Conservation (phyloP, 768 basidiomycete species). For the Hericium coralloides region DNA sequence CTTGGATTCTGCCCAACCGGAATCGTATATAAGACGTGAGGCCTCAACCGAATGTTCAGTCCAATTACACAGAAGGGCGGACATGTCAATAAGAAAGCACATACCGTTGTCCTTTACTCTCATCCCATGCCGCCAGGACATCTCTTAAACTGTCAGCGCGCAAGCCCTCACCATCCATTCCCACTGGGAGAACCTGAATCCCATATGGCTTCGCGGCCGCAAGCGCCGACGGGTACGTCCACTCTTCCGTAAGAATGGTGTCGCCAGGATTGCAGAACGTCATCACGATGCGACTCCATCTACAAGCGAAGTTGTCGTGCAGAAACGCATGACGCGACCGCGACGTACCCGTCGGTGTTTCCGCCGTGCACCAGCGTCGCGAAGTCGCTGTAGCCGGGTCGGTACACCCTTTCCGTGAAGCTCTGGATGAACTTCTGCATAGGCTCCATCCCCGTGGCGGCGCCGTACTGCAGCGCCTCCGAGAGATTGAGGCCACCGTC, state of each 20-base stretch:
- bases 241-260: slow-evolving; percentile 51
- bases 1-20: slow-evolving; percentile 85
- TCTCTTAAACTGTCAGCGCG: slow-evolving; percentile 47
- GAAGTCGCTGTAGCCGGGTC: slow-evolving; percentile 55
- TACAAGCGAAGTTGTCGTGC: not conserved
- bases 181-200: slow-evolving; percentile 42
- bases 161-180: slow-evolving; percentile 69
- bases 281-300: slow-evolving; percentile 44
- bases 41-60: slow-evolving; percentile 27
- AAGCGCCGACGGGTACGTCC: slow-evolving; percentile 63
- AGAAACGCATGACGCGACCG: not conserved
- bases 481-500: slow-evolving; percentile 49
- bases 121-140: slow-evolving; percentile 60
- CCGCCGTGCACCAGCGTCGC: slow-evolving; percentile 49
- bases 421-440: slow-evolving; percentile 48
- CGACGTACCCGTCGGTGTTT: slow-evolving; percentile 56
- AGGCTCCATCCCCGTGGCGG: slow-evolving; percentile 41
- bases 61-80: not conserved
- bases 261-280: slow-evolving; percentile 65
- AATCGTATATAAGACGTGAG: slow-evolving; percentile 65
- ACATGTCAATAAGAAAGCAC: not conserved
- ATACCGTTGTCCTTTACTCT: slow-evolving; percentile 46
- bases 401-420: slow-evolving; percentile 44
- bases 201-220: slow-evolving; percentile 27
- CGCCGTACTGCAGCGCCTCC: slow-evolving; percentile 61